Base-by-base conservation (phyloP, 352 stramenopile species). In the Globisporangium canariense region DNA sequence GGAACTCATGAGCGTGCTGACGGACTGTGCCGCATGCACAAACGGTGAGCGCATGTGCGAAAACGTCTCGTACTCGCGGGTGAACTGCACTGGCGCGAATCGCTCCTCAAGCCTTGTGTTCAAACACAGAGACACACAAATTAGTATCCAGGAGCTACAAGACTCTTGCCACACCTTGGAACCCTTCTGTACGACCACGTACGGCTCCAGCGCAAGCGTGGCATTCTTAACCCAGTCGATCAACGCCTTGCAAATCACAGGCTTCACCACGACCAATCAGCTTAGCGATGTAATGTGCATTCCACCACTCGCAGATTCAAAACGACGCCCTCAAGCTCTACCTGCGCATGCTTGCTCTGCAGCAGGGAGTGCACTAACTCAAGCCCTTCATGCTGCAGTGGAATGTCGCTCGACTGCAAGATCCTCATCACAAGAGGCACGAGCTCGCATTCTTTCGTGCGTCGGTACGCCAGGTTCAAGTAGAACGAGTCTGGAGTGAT, bases 341-440 rank as follows among this genome's bases (percentile, higher is more conserved):
- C 77, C 73, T 85, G 75, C 2, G 81, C 53, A 6, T 67, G 62
- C 4, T 28, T 45, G 11, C 58, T 69, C 32, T 80, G 70, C 36
- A 91, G 65, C 3, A 89, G 63, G 28, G 67, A 60, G 47, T 89
- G 79, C 8, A 88, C 64, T 5, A 91, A 62, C 47, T 89, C 83
- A 8, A 91, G 68, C 1, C 73, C 80, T 65, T 90, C 78, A 41
- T 89, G 81, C 38, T 86, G 78, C n/a, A 89, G 64, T 18, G 64
- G 73, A 1, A 81, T 60, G 36, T 79, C 66, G 2, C 34, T 56
- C 13, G 77, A 74, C 16, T 76, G 64, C 9, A 90, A 57, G 7
- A 86, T 62, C 25, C 49, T 52, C 2, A 83, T 57, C 5, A 66
- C 73, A 3, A 85, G 52, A 16, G 70, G 59, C 9, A 89, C 64